phyloP scores from a whole-genome alignment of 2,329 filamentous ascomycete species.

The Aureobasidium melanogenum region DNA sequence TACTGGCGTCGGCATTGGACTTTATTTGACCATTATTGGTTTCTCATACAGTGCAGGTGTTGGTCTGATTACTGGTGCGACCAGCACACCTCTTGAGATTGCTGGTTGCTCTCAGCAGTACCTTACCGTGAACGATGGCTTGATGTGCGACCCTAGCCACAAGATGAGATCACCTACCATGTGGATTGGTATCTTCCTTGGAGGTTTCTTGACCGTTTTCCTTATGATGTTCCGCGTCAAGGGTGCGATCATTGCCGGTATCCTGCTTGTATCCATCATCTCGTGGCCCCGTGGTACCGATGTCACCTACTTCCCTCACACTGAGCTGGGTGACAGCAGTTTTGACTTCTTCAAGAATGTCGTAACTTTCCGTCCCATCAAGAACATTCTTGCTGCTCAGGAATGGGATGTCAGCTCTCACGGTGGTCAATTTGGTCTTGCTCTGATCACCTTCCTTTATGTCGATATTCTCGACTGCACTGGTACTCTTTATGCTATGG shows the following conservation, averaged over 20 bases:
- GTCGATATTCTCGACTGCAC: slow-evolving; percentile 85
- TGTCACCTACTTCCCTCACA: slow-evolving; percentile 76
- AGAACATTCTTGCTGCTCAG: slow-evolving; percentile 59
- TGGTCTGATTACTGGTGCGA: slow-evolving; percentile 63
- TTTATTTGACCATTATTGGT: slow-evolving; percentile 70
- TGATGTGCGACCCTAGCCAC: slow-evolving; percentile 9
- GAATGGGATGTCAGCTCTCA: slow-evolving; percentile 63
- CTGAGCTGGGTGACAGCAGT: slow-evolving; percentile 53
- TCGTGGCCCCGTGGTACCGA: slow-evolving; percentile 73
- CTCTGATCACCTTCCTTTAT: slow-evolving; percentile 81
- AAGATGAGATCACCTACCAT: slow-evolving; percentile 79
- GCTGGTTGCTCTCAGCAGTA: slow-evolving; percentile 60
- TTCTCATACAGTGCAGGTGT: slow-evolving; percentile 77
- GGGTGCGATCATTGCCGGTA: slow-evolving; percentile 76
- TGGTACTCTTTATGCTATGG: slow-evolving; percentile 84
- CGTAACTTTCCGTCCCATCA: slow-evolving; percentile 73
- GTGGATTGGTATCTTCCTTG: slow-evolving; percentile 85
- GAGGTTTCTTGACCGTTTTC: slow-evolving; percentile 69
- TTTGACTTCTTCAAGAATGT: slow-evolving; percentile 88
- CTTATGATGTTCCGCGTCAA: slow-evolving; percentile 82
- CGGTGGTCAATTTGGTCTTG: slow-evolving; percentile 69
- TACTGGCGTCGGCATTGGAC: slow-evolving; percentile 74
- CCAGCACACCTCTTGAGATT: slow-evolving; percentile 60
- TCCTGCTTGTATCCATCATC: slow-evolving; percentile 75
- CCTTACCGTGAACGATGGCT: slow-evolving; percentile 14